Evolutionary conservation across 345 rosid species (phyloP).

Genomic region (Salix arbutifolia): DNA sequence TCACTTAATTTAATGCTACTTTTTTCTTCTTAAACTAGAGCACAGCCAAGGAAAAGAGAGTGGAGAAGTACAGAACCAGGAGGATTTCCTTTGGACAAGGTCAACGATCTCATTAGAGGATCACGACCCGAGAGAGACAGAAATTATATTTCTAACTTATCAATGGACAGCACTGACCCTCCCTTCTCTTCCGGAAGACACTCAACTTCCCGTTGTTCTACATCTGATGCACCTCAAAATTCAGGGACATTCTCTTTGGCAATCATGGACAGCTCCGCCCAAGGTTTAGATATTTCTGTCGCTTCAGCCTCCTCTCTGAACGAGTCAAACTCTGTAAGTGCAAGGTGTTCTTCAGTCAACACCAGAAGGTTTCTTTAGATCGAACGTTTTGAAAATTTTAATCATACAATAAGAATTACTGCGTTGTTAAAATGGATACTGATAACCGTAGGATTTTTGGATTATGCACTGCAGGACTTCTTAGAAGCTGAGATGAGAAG

Average conservation of each 20-base stretch:
- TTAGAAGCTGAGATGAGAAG: constrained; percentile 86
- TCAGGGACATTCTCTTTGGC: constrained; percentile 16
- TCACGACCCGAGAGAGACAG: constrained; percentile 28
- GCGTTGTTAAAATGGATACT: background rate
- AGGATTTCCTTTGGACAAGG: constrained; percentile 29
- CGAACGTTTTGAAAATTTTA: background rate
- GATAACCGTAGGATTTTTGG: background rate
- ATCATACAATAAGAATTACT: background rate
- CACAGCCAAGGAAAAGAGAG: constrained; percentile 23
- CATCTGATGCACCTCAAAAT: constrained; percentile 33
- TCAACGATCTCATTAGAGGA: constrained; percentile 16
- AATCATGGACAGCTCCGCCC: constrained; percentile 38
- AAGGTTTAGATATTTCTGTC: constrained; percentile 27
- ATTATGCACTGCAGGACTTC: constrained; percentile 42
- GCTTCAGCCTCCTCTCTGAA: constrained; percentile 27
- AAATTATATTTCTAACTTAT: constrained; percentile 22
- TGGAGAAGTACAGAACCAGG: constrained; percentile 31
- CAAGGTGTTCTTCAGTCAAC: background rate
- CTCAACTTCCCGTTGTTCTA: constrained; percentile 26
- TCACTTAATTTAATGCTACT: background rate
- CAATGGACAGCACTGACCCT: constrained; percentile 37
- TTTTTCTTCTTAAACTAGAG: constrained; percentile 22
- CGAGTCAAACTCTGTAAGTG: constrained; percentile 38
- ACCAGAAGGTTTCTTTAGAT: background rate
- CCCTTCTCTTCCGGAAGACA: constrained; percentile 19